Base-by-base conservation (phyloP, 169 alveolate genomes). In the Eimeria sp. region DNA sequence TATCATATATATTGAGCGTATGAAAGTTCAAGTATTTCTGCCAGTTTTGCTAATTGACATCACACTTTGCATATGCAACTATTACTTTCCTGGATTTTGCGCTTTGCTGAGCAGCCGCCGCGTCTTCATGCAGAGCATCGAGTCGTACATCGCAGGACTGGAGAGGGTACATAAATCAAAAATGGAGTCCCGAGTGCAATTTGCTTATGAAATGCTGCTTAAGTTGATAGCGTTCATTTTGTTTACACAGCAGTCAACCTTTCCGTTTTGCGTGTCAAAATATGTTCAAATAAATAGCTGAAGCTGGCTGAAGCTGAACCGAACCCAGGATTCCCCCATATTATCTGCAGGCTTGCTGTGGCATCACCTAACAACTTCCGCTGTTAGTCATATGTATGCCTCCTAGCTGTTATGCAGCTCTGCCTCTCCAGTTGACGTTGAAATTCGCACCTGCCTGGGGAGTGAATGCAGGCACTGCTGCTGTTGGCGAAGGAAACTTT, bases 61-160 rank as follows among this genome's bases (percentile, higher is more conserved):
- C 49, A 14, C 9, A 27, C 30, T 3, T n/a, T 27, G 47, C 25
- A 0, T 13, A 27, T 30, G n/a, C 20, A 7, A 14, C 30, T 27
- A 13, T 1, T 27, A 18, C 16, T 22, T 67, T 67, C 20, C 61
- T 72, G 82, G 43, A 27, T 78, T 47, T 78, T 78, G 88, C 54
- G 87, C 40, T 78, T 45, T 5, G 88, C 63, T 14, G 75, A 47
- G 67, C 95, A 91, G 95, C 67, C 95, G 95, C 34, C 95, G 95
- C 65, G 91, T 91, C 30, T 91, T 91, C 91, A 91, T 91, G 95
- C 95, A 65, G 30, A 73, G 80, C 65, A 91, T 91, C 70, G 95
- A 91, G 70, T 73, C 90, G 40, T 91, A 75, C 70, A 91, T 91
- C 65, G 95, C 95, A 11, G 95, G 95, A 83, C 83, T 91, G 83